Conservation (phyloP, 176 grass and related monocot genomes). For the Leersia perrieri region DNA sequence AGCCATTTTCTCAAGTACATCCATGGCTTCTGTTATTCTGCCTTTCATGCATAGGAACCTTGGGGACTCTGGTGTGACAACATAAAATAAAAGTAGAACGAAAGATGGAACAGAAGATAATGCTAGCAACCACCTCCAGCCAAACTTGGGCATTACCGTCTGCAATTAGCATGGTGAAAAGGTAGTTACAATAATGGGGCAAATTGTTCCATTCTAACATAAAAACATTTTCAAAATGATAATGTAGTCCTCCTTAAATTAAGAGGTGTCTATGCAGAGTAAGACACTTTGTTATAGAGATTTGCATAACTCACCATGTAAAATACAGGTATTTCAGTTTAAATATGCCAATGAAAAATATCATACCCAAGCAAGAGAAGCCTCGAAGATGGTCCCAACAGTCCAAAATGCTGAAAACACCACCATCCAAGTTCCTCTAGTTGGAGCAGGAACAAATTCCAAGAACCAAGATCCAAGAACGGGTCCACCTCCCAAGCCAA, state of each 20-base stretch:
- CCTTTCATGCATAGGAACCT: constrained; percentile 91
- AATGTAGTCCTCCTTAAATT: not conserved
- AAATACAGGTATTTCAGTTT: constrained; percentile 2
- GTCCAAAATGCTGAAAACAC: constrained; percentile 93
- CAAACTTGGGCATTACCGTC: constrained; percentile 84
- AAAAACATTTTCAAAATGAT: not conserved
- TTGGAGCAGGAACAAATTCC: constrained; percentile 93
- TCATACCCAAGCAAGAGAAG: constrained; percentile 95
- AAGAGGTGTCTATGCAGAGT: constrained; percentile 5
- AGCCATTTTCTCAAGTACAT: constrained; percentile 73
- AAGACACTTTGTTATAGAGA: not conserved
- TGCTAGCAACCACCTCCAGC: constrained; percentile 92
- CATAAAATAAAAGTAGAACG: constrained; percentile 82
- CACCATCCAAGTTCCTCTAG: constrained; percentile 96
- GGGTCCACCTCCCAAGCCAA: constrained; percentile 92
- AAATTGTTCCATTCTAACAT: not conserved
- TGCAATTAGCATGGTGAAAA: constrained; percentile 43
- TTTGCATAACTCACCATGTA: not conserved
- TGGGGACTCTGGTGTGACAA: constrained; percentile 76
- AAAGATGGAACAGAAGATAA: constrained; percentile 79
- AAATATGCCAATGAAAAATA: not conserved
- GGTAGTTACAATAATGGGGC: constrained; percentile 34
- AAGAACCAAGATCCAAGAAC: constrained; percentile 95
- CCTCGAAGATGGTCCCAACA: constrained; percentile 89
- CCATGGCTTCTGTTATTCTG: constrained; percentile 47